A percentile compares a stretch with the other conserved stretches of the same genome.
Conservation (phyloP, 108 stramenopile genomes). For the Cyclotella baltica region DNA sequence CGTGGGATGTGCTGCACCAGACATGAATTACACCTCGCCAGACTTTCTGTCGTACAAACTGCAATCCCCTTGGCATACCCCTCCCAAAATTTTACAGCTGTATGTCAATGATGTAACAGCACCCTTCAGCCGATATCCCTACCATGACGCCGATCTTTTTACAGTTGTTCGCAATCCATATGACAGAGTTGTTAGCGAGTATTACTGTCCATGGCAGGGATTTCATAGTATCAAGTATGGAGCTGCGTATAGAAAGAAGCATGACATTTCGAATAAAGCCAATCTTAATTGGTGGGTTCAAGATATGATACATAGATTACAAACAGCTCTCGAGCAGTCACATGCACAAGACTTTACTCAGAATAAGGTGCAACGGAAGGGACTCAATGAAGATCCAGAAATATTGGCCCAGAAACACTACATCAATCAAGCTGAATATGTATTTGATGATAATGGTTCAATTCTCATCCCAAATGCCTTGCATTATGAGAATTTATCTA, state of each 20-base stretch:
- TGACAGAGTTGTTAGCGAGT: slow-evolving; percentile 58
- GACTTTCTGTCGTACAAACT: slow-evolving; percentile 20
- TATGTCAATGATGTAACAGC: neutral
- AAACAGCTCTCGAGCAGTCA: neutral
- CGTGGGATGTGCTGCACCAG: slow-evolving; percentile 24
- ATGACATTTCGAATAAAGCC: slow-evolving; percentile 9
- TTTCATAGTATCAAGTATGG: slow-evolving; percentile 13
- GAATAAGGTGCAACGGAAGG: slow-evolving; percentile 14
- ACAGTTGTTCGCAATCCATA: slow-evolving; percentile 64
- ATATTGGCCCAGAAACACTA: slow-evolving; percentile 29
- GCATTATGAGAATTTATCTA: slow-evolving; percentile 36
- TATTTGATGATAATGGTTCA: slow-evolving; percentile 18
- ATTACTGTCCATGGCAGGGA: slow-evolving; percentile 48
- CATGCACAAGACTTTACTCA: neutral
- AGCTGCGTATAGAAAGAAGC: neutral
- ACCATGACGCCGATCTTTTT: slow-evolving; percentile 45
- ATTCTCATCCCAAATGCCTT: slow-evolving; percentile 36
- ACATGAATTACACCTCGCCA: slow-evolving; percentile 17
- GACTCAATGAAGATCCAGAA: slow-evolving; percentile 20
- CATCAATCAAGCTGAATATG: slow-evolving; percentile 23
- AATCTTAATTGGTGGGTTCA: slow-evolving; percentile 37
- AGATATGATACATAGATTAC: slow-evolving; percentile 3
- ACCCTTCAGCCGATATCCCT: slow-evolving; percentile 14
- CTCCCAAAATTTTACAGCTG: slow-evolving; percentile 13
- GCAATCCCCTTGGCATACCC: slow-evolving; percentile 39